phyloP scores from a whole-genome alignment of 352 stramenopile species.

The Phytophthora multivora region DNA sequence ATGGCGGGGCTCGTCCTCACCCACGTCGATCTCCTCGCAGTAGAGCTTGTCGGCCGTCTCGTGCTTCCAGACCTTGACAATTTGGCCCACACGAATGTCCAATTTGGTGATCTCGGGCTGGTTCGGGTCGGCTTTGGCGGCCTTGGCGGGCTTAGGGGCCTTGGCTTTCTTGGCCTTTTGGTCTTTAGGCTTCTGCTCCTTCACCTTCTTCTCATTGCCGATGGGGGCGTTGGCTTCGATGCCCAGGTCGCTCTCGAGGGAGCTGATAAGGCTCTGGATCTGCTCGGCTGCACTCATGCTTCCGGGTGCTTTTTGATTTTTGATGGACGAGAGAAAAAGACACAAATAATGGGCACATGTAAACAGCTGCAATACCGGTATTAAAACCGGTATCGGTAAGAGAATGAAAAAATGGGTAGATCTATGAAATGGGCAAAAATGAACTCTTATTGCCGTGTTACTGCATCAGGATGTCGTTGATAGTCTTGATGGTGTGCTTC shows the following conservation, averaged over 20 bases:
- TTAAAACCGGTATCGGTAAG: too few species aligned
- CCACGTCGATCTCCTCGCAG: conserved; percentile 93
- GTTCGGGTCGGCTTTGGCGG: conserved; percentile 44
- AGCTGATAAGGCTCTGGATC: conserved; percentile 69
- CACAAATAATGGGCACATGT: not conserved
- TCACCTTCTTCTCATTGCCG: conserved; percentile 30
- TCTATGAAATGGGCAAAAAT: too few species aligned
- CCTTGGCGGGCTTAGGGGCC: conserved; percentile 54
- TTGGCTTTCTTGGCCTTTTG: conserved; percentile 44
- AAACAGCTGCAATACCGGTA: too few species aligned
- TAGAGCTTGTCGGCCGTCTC: conserved; percentile 92
- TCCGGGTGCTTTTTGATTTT: not conserved
- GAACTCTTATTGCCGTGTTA: not conserved
- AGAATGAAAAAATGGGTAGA: too few species aligned
- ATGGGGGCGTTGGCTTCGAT: conserved; percentile 71
- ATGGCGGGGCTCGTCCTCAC: conserved; percentile 82
- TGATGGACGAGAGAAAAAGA: conserved; percentile 22
- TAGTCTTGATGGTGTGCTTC: conserved; percentile 17
- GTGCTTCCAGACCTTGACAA: conserved; percentile 93
- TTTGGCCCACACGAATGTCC: conserved; percentile 91
- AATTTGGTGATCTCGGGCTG: conserved; percentile 92
- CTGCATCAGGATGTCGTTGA: conserved; percentile 12
- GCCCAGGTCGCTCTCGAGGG: conserved; percentile 76
- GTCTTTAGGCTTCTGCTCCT: conserved; percentile 35
- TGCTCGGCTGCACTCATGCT: conserved; percentile 55